Percentiles rank a stretch among this genome's conserved stretches.
These are phyloP conservation scores for Helotiales sp. DNA, from an alignment of 2,329 filamentous ascomycete species.

Conservation along the genomic window DNA sequence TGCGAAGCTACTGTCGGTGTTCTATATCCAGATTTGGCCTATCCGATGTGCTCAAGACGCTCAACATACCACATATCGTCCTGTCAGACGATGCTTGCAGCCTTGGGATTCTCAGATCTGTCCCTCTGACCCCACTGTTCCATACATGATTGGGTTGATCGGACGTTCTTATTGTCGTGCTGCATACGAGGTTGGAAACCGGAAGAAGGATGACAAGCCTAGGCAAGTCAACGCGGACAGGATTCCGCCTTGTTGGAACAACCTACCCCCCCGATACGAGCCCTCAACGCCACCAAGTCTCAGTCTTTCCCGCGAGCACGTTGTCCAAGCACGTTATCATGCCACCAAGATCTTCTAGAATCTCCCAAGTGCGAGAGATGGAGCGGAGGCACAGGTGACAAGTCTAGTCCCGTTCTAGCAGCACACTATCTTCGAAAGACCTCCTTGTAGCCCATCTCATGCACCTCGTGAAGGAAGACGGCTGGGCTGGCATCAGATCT, in stretches of 20 bases:
- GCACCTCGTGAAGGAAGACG: background rate
- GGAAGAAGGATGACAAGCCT: background rate
- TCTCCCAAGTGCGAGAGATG: background rate
- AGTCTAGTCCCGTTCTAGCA: background rate
- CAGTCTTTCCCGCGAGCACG: background rate
- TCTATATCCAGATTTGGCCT: background rate
- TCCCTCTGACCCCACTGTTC: background rate
- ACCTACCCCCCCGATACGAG: background rate
- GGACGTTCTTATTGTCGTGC: background rate
- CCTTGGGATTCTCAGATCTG: background rate
- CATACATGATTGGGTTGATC: background rate
- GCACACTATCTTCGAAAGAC: background rate
- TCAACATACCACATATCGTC: background rate
- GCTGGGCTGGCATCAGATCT: background rate
- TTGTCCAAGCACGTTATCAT: background rate
- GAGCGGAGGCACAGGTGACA: background rate
- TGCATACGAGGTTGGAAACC: background rate
- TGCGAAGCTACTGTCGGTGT: background rate
- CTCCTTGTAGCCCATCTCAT: background rate
- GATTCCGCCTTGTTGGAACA: conserved; percentile 3
- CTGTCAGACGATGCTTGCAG: background rate
- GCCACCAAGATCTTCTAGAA: conserved; percentile 2
- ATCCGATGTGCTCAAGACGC: background rate
- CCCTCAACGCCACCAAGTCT: conserved; percentile 3
- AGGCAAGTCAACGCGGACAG: background rate